A percentile compares a stretch with the other conserved stretches of the same genome.
Conservation (phyloP, 345 rosid species). For the Raphanus raphanistrum region DNA sequence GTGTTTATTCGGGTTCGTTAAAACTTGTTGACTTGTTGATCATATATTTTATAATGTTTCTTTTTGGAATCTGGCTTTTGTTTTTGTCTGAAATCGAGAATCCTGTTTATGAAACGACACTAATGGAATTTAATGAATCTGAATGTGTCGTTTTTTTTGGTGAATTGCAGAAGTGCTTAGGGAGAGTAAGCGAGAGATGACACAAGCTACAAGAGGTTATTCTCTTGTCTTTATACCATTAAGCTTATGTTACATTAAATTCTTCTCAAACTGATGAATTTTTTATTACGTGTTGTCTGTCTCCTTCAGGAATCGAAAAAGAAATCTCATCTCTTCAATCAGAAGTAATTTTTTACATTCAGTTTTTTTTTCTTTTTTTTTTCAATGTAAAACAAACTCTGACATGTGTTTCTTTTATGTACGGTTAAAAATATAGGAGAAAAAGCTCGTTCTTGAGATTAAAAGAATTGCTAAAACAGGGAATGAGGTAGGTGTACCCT, state of each 20-base stretch:
- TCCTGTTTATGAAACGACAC: background rate
- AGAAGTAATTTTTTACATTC: conserved; percentile 52
- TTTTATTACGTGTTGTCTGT: background rate
- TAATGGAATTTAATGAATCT: background rate
- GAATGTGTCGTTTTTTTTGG: background rate
- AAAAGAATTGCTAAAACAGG: conserved; percentile 92
- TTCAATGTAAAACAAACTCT: background rate
- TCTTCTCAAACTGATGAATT: conserved; percentile 7
- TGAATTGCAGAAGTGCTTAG: conserved; percentile 74
- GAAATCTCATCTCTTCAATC: conserved; percentile 78
- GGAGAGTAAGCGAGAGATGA: conserved; percentile 89
- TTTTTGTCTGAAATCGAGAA: background rate
- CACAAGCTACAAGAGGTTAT: conserved; percentile 85
- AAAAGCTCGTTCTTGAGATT: conserved; percentile 89
- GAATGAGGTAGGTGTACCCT: conserved; percentile 59
- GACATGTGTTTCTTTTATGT: conserved; percentile 19
- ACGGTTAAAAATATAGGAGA: conserved; percentile 60
- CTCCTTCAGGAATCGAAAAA: conserved; percentile 71
- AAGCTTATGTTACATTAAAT: background rate
- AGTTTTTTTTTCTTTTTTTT: background rate
- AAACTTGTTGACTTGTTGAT: conserved; percentile 25
- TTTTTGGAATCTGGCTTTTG: background rate
- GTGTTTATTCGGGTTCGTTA: background rate
- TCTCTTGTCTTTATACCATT: background rate
- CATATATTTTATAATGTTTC: background rate